phyloP scores from a whole-genome alignment of 495 filamentous ascomycete species.

The Daldinia loculata region DNA sequence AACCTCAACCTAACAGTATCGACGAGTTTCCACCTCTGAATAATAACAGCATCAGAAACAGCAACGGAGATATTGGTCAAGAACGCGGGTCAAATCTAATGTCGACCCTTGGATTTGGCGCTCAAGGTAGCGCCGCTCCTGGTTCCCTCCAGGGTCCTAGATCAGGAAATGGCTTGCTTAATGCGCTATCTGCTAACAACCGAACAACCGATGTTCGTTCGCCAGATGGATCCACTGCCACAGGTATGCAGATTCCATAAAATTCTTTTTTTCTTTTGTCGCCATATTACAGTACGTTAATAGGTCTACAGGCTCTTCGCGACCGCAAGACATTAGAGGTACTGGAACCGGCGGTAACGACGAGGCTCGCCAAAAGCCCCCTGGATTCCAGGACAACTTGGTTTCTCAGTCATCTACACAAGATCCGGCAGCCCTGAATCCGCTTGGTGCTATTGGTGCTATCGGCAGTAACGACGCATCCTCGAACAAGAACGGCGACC shows the following conservation, averaged over 20 bases:
- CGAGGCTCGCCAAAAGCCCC: constrained; percentile 53
- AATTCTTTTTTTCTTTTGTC: not conserved
- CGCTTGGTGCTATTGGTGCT: constrained; percentile 58
- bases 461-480: constrained; percentile 55
- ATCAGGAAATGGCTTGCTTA: constrained; percentile 65
- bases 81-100: constrained; percentile 71
- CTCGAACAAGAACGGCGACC: constrained; percentile 53
- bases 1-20: constrained; percentile 72
- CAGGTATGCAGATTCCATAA: constrained; percentile 34
- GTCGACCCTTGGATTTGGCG: constrained; percentile 71
- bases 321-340: constrained; percentile 55
- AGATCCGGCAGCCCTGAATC: constrained; percentile 45
- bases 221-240: constrained; percentile 43
- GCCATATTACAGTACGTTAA: constrained; percentile 2
- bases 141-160: constrained; percentile 46
- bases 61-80: constrained; percentile 73
- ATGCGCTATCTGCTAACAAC: constrained; percentile 63
- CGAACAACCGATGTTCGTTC: constrained; percentile 54
- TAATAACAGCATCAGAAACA: constrained; percentile 59
- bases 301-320: constrained; percentile 38
- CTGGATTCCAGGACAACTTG: constrained; percentile 53
- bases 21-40: constrained; percentile 89
- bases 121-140: constrained; percentile 46
- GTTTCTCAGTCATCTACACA: constrained; percentile 47
- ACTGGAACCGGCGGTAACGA: constrained; percentile 47